phyloP scores from a whole-genome alignment of 1,284 basidiomycete species.

The Cutaneotrichosporon curvatum region DNA sequence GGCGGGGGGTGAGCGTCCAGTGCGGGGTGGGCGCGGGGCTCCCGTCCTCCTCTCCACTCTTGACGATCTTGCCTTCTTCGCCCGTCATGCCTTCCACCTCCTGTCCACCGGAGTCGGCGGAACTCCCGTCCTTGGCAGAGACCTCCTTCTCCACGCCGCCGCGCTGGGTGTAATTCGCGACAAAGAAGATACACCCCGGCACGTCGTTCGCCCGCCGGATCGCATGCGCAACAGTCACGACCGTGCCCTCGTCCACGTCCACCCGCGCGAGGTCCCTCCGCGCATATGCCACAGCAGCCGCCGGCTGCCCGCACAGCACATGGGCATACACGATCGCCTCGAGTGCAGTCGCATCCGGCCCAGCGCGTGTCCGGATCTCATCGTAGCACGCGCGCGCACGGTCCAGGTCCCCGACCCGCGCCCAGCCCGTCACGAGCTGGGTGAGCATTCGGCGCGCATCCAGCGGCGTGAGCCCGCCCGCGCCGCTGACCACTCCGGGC shows the following conservation, averaged over 20 bases:
- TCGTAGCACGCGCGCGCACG: conserved; percentile 8
- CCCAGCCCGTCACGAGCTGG: conserved; percentile 18
- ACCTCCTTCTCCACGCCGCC: too few relatives aligned
- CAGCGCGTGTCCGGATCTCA: not conserved
- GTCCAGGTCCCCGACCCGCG: not conserved
- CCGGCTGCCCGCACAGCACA: not conserved
- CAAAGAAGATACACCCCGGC: conserved; percentile 11
- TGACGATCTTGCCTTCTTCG: too few relatives aligned
- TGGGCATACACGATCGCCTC: conserved; percentile 5
- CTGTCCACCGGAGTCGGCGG: too few relatives aligned
- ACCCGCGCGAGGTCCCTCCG: conserved; percentile 5
- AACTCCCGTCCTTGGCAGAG: too few relatives aligned
- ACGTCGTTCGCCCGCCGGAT: conserved; percentile 6
- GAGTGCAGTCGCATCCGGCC: conserved; percentile 6
- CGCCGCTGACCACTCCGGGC: conserved; percentile 13
- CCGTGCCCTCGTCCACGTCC: conserved; percentile 2
- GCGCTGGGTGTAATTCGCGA: conserved; percentile 8
- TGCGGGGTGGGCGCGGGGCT: not conserved
- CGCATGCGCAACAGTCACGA: conserved; percentile 10
- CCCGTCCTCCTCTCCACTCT: too few relatives aligned
- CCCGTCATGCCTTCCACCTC: too few relatives aligned
- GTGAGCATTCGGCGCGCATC: conserved; percentile 22
- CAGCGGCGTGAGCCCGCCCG: not conserved
- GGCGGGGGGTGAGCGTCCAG: conserved; percentile 4
- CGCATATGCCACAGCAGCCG: conserved; percentile 4